A percentile compares a stretch with the other conserved stretches of the same genome.
These are phyloP conservation scores for Brassica rapa DNA, from an alignment of 345 rosid species.

Conservation along the genomic window DNA sequence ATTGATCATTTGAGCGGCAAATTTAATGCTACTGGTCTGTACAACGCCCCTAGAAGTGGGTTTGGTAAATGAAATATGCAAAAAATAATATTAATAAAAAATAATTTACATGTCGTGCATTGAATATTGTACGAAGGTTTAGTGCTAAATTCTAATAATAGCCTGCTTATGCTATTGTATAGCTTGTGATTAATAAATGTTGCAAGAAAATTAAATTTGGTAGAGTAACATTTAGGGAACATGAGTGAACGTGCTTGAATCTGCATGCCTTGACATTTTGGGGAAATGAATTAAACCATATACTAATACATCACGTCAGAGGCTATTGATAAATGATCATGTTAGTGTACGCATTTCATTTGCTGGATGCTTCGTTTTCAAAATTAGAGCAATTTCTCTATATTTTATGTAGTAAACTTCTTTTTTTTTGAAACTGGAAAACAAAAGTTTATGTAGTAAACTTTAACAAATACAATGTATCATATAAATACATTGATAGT, in stretches of 20 bases:
- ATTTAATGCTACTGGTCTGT: constrained; percentile 29
- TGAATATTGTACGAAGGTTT: constrained; percentile 27
- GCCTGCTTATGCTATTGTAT: constrained; percentile 28
- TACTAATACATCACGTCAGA: constrained; percentile 32
- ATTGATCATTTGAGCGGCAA: constrained; percentile 12
- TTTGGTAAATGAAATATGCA: constrained; percentile 21
- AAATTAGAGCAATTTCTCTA: neutral
- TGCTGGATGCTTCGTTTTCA: neutral
- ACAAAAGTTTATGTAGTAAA: neutral
- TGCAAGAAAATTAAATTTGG: constrained; percentile 18
- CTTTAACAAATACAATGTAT: constrained; percentile 10
- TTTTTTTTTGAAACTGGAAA: too few species aligned
- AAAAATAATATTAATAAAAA: neutral
- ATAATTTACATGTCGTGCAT: constrained; percentile 36
- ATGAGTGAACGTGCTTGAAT: constrained; percentile 41
- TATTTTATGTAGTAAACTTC: too few species aligned
- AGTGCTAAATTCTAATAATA: constrained; percentile 22
- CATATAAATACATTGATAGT: neutral
- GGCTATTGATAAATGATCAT: constrained; percentile 1
- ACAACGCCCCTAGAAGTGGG: constrained; percentile 27
- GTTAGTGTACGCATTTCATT: neutral
- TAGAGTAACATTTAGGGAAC: constrained; percentile 38
- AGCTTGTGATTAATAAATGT: constrained; percentile 11
- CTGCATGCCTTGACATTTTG: constrained; percentile 41
- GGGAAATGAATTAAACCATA: constrained; percentile 22